Percentiles rank a stretch among this genome's conserved stretches.
Conservation (phyloP, 2,329 filamentous ascomycete species). For the Didymella sp. region DNA sequence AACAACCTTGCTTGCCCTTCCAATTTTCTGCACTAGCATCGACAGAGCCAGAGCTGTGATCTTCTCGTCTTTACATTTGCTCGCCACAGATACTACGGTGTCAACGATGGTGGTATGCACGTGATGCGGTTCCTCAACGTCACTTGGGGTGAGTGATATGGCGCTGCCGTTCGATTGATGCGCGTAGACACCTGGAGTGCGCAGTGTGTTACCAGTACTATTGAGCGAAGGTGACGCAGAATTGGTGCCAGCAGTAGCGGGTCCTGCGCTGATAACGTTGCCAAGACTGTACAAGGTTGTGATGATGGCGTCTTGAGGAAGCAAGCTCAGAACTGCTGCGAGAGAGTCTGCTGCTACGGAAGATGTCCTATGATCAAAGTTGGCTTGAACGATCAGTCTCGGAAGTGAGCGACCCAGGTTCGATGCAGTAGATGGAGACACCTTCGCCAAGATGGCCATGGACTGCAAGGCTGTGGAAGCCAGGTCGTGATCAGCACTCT, state of each 20-base stretch:
- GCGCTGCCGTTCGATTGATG: constrained; percentile 71
- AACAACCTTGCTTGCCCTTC: constrained; percentile 78
- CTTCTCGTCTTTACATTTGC: constrained; percentile 82
- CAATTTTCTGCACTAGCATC: constrained; percentile 95
- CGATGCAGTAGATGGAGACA: constrained; percentile 75
- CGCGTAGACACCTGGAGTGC: constrained; percentile 44
- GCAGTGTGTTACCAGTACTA: constrained; percentile 56
- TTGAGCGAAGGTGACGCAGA: constrained; percentile 58
- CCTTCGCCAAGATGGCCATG: constrained; percentile 80
- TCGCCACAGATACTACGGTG: constrained; percentile 89
- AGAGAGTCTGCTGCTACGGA: constrained; percentile 82
- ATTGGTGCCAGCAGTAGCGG: constrained; percentile 57
- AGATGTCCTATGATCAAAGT: constrained; percentile 72
- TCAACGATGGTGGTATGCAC: constrained; percentile 92
- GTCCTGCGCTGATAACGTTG: constrained; percentile 84
- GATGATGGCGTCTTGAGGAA: constrained; percentile 92
- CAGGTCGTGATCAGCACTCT: constrained; percentile 81
- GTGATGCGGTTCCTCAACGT: constrained; percentile 78
- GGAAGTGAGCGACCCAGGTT: constrained; percentile 80
- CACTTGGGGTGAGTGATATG: constrained; percentile 76
- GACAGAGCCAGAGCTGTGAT: constrained; percentile 92
- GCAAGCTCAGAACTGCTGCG: constrained; percentile 77
- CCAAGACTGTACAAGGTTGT: constrained; percentile 96
- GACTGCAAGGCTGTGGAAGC: constrained; percentile 80
- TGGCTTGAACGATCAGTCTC: constrained; percentile 85